A percentile compares a stretch with the other conserved stretches of the same genome.
These are phyloP conservation scores for Tolypocladium cylindrosporum DNA, from an alignment of 2,329 filamentous ascomycete species.

Conservation along the genomic window DNA sequence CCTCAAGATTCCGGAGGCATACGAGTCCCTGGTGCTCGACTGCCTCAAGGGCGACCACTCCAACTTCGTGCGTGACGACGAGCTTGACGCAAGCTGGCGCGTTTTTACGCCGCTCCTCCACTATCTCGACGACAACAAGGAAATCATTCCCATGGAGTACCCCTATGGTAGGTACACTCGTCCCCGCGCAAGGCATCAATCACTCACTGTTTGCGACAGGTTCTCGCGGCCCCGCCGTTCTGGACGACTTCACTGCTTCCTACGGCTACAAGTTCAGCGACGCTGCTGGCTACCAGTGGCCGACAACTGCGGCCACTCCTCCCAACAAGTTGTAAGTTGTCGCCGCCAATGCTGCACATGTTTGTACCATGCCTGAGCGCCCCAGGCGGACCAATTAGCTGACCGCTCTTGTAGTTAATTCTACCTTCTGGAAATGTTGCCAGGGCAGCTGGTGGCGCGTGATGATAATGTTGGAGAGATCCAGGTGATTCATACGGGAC, in stretches of 20 bases:
- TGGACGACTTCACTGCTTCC: constrained; percentile 95
- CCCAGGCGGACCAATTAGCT: not conserved
- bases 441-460: not conserved
- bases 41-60: constrained; percentile 98
- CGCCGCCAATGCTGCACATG: constrained; percentile 4
- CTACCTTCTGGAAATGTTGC: not conserved
- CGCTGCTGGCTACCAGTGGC: constrained; percentile 92
- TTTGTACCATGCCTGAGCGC: constrained; percentile 3
- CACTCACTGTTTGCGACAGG: constrained; percentile 40
- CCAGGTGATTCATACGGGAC: not conserved
- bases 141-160: constrained; percentile 99
- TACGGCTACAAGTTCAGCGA: constrained; percentile 99
- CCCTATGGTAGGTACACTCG: constrained; percentile 69
- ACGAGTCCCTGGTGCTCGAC: constrained; percentile 94
- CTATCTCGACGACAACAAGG: constrained; percentile 98
- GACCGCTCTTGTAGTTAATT: not conserved
- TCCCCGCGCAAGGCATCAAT: not conserved
- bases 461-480: not conserved
- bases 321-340: constrained; percentile 69
- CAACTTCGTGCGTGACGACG: constrained; percentile 96
- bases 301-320: constrained; percentile 57
- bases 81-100: constrained; percentile 95
- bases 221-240: constrained; percentile 87
- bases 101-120: constrained; percentile 96
- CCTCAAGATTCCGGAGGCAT: constrained; percentile 97